These are phyloP conservation scores for Trichoderma hamatum DNA, from an alignment of 2,329 filamentous ascomycete species.

Conservation along the genomic window DNA sequence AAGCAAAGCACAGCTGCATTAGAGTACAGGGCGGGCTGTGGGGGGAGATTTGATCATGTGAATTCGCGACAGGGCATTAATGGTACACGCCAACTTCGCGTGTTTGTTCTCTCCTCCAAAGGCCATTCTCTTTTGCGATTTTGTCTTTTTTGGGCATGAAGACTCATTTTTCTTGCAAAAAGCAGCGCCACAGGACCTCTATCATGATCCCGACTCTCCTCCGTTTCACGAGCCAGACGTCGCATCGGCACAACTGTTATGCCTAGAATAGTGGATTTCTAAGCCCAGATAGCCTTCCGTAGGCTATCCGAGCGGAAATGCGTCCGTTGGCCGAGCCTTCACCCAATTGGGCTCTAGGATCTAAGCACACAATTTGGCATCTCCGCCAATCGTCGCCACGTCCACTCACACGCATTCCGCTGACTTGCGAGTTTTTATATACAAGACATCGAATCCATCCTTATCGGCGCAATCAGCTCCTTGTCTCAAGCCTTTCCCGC, in stretches of 20 bases:
- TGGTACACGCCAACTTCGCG: neutral
- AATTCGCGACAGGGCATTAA: neutral
- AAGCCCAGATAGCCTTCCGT: slow-evolving; percentile 7
- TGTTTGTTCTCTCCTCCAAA: neutral
- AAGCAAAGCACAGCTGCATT: slow-evolving; percentile 20
- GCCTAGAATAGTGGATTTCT: slow-evolving; percentile 12
- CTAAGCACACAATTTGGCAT: slow-evolving; percentile 23
- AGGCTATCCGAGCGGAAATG: slow-evolving; percentile 10
- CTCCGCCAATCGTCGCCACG: slow-evolving; percentile 21
- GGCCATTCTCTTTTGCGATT: neutral
- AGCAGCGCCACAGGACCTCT: neutral
- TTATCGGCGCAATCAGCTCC: slow-evolving; percentile 23
- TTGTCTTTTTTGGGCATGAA: neutral
- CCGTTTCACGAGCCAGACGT: neutral
- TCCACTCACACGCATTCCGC: slow-evolving; percentile 24
- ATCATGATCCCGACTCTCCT: neutral
- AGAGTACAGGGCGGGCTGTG: neutral
- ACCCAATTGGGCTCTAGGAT: slow-evolving; percentile 26
- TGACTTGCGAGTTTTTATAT: slow-evolving; percentile 23
- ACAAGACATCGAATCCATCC: neutral
- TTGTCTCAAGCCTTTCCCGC: neutral
- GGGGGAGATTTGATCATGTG: neutral
- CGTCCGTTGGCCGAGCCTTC: slow-evolving; percentile 11
- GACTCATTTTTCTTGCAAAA: neutral
- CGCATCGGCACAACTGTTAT: slow-evolving; percentile 11